Evolutionary conservation across 306 rosid species (phyloP).

Genomic region (Oemleria cerasiformis): DNA sequence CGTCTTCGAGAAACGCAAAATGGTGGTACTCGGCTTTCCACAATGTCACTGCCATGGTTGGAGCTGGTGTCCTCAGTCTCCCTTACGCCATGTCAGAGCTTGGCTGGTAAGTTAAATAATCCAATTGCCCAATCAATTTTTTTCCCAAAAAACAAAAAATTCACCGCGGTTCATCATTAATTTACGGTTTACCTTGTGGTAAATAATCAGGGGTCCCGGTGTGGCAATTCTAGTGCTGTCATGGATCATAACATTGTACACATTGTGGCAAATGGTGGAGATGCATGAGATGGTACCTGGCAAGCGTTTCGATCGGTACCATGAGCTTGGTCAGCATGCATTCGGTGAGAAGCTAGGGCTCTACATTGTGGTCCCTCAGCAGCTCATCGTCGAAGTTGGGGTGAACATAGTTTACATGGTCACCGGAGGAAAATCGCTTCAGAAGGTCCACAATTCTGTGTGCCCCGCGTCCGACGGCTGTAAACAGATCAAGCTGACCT

Average conservation of each 20-base stretch:
- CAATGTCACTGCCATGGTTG: slow-evolving; percentile 72
- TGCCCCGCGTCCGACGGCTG: slow-evolving; percentile 17
- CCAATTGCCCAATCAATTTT: not conserved
- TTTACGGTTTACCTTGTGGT: too few species aligned
- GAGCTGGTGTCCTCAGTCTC: slow-evolving; percentile 66
- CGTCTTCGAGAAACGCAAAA: slow-evolving; percentile 58
- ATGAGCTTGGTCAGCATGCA: slow-evolving; percentile 55
- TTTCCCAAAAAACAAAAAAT: not conserved
- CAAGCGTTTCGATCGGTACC: slow-evolving; percentile 54
- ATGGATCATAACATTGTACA: slow-evolving; percentile 57
- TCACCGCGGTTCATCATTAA: not conserved
- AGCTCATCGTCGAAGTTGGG: slow-evolving; percentile 49
- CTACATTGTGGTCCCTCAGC: slow-evolving; percentile 62
- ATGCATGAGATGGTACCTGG: slow-evolving; percentile 69
- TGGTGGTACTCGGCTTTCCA: slow-evolving; percentile 74
- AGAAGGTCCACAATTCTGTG: slow-evolving; percentile 41
- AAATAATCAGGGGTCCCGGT: slow-evolving; percentile 76
- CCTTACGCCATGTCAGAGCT: slow-evolving; percentile 56
- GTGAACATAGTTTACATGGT: slow-evolving; percentile 52
- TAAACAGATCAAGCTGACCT: slow-evolving; percentile 38
- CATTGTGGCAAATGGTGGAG: slow-evolving; percentile 67
- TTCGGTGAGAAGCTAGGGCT: slow-evolving; percentile 63
- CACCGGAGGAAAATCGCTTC: slow-evolving; percentile 52
- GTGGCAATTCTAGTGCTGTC: slow-evolving; percentile 47
- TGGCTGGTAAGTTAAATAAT: slow-evolving; percentile 40